Evolutionary conservation across 2,329 filamentous ascomycete genomes (phyloP).

Genomic region (Aspergillus oerlinghausenensis): DNA sequence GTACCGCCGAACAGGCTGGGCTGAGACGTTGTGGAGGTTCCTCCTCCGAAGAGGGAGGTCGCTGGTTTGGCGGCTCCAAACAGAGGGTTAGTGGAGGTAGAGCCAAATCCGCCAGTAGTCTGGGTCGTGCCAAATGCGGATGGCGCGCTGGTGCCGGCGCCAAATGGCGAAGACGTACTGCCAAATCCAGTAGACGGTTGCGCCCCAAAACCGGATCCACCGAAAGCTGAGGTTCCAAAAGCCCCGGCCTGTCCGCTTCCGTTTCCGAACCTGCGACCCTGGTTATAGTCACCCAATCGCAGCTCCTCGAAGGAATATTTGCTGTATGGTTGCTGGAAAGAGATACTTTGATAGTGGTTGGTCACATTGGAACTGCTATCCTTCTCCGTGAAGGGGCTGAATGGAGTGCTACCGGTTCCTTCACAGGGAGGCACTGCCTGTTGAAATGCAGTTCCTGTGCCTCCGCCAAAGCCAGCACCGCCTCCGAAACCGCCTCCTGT

Average conservation of each 20-base stretch:
- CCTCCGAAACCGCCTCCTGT: constrained; percentile 26
- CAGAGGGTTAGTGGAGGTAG: constrained; percentile 33
- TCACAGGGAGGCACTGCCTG: constrained; percentile 37
- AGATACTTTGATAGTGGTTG: constrained; percentile 47
- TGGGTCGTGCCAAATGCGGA: constrained; percentile 43
- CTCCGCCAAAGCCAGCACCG: constrained; percentile 30
- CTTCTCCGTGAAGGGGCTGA: constrained; percentile 43
- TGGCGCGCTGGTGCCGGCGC: constrained; percentile 32
- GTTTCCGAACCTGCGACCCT: constrained; percentile 80
- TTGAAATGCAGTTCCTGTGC: constrained; percentile 40
- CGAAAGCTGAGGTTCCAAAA: constrained; percentile 67
- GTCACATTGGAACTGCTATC: constrained; percentile 35
- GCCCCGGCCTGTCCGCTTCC: constrained; percentile 73
- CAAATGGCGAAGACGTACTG: constrained; percentile 39
- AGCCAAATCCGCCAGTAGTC: constrained; percentile 37
- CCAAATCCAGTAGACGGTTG: constrained; percentile 43
- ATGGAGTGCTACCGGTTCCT: constrained; percentile 44
- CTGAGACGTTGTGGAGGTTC: constrained; percentile 27
- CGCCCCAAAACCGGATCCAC: constrained; percentile 42
- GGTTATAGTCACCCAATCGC: constrained; percentile 78
- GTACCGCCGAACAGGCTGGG: constrained; percentile 39
- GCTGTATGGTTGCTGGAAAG: constrained; percentile 51
- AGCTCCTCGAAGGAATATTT: constrained; percentile 87
- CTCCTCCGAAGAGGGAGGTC: constrained; percentile 33
- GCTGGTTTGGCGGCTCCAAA: constrained; percentile 44